Evolutionary conservation across 805 yeast species (phyloP), one percentile per base, ranked within the genome.

Genomic region (Helenozyma baotianmanensis): DNA sequence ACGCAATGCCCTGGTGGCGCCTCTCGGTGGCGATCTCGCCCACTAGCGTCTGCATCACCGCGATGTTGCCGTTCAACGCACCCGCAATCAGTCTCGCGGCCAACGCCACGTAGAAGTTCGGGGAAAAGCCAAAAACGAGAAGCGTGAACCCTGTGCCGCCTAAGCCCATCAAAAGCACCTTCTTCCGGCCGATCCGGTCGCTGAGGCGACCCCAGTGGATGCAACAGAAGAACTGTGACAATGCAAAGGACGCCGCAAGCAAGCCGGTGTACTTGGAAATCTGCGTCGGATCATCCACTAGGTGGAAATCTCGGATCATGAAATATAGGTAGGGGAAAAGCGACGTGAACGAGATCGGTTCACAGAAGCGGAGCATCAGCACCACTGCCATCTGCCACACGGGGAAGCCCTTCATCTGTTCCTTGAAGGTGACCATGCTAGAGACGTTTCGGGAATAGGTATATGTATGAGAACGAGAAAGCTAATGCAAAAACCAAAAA

Each of bases 21-120:
- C 51, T 47, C 27, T 58, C 60, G 14, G 47, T 48, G 12, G 53
- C 62, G 8, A 58, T 44, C 40, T 58, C 63, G 4, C 63, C 62
- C 21, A 58, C 52, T 25, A 54, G 40, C 4, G 64, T 58, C 25
- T 44, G 51, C 23, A 56, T 35, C 9, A 58, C 64, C 1, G 61
- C 53, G n/a, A 58, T 39, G 23, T 56, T 58, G 2, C 62, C 62
- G 39, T 58, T 58, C 24, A 53, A 43, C 4, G 48, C 47, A 1
- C 65, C 65, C 22, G 56, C 54, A 15, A 51, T 23, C 6, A 52
- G 42, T 15, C 65, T 38, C 7, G 65, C 58, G 1, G 43, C 36
- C 15, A 58, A 36, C 1, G 64, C 65, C 38, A 48, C 37, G 37
- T 52, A 55, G 37, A 42, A 60, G 29, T 47, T 57, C 15, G 39